Percentiles rank a stretch among this genome's conserved stretches.
phyloP scores from a whole-genome alignment of 1,139 yeast species.

The Ogataea hybrid region DNA sequence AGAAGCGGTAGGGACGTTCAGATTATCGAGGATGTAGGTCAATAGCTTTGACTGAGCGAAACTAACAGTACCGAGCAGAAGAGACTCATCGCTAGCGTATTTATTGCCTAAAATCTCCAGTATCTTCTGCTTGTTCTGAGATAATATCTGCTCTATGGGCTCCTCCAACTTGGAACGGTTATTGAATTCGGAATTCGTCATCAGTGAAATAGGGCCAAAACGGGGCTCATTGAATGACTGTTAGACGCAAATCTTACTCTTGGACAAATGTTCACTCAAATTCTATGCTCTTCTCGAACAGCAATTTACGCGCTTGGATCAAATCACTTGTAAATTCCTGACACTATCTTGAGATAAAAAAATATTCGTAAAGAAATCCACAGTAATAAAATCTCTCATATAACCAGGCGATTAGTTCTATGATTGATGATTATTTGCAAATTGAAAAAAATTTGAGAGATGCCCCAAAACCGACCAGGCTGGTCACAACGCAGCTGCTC shows the following conservation, averaged over 20 bases:
- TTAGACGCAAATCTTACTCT: not conserved
- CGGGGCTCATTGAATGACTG: not conserved
- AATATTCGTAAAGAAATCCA: conserved; percentile 1
- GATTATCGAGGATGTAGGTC: conserved; percentile 39
- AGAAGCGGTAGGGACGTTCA: conserved; percentile 20
- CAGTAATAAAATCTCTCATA: not conserved
- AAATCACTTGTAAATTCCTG: not conserved
- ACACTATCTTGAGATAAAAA: conserved; percentile 3
- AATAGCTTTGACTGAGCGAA: conserved; percentile 44
- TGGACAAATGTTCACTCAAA: not conserved
- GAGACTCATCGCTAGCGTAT: conserved; percentile 39
- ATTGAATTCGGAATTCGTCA: conserved; percentile 9
- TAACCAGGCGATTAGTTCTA: conserved; percentile 4
- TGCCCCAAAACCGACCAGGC: conserved; percentile 28
- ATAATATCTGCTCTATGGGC: conserved; percentile 23
- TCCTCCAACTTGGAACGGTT: conserved; percentile 6
- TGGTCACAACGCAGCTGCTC: conserved; percentile 40
- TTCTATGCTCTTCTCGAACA: not conserved
- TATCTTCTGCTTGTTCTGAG: conserved; percentile 21
- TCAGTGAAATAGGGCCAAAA: not conserved
- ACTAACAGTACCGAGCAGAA: conserved; percentile 44
- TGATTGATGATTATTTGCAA: conserved; percentile 18
- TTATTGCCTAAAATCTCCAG: conserved; percentile 25
- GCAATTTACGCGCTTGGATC: not conserved
- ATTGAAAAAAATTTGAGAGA: conserved; percentile 26